Evolutionary conservation across 2,329 filamentous ascomycete genomes (phyloP).

Genomic region (Bipolaris oryzae): DNA sequence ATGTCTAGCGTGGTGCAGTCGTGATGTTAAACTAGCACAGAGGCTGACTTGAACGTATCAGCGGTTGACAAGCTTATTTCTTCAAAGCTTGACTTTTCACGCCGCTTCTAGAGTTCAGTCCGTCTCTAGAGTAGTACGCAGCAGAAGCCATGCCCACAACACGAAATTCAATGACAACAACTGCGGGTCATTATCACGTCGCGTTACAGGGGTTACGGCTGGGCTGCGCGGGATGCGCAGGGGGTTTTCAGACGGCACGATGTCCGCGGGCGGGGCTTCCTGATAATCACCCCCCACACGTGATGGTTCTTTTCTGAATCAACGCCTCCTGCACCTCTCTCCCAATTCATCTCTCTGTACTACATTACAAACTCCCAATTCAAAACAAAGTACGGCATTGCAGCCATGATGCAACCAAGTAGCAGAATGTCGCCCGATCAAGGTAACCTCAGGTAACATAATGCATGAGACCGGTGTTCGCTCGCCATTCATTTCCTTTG

Average conservation of each 20-base stretch:
- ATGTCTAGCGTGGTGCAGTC: neutral
- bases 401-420: conserved; percentile 39
- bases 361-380: neutral
- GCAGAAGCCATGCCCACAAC: neutral
- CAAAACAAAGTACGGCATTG: conserved; percentile 33
- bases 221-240: conserved; percentile 8
- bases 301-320: neutral
- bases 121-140: neutral
- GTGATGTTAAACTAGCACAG: neutral
- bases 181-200: neutral
- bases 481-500: conserved; percentile 6
- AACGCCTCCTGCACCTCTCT: neutral
- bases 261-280: neutral
- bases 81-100: neutral
- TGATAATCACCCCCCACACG: neutral
- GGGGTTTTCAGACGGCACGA: conserved; percentile 3
- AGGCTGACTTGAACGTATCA: neutral
- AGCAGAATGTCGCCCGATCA: conserved; percentile 45
- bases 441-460: conserved; percentile 43
- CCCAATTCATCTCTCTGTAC: neutral
- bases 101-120: neutral
- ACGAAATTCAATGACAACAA: neutral
- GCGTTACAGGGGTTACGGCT: neutral
- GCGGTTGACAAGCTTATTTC: neutral
- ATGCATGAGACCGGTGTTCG: conserved; percentile 50